phyloP scores from a whole-genome alignment of 352 stramenopile species.

The Globisporangium splendens region DNA sequence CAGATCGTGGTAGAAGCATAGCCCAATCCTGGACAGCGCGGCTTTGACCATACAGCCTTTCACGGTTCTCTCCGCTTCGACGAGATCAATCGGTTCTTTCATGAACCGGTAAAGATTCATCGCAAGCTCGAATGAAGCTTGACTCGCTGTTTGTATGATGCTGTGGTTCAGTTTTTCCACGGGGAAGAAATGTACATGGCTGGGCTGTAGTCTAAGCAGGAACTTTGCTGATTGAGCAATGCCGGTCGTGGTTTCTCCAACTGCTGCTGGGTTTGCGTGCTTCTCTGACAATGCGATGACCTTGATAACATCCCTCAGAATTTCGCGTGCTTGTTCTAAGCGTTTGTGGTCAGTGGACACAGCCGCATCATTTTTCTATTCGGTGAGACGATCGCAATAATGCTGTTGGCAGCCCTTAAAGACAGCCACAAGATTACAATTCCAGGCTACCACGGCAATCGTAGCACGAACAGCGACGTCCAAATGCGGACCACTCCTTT shows the following conservation, averaged over 20 bases:
- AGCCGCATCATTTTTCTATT: neutral
- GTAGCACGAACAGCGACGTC: neutral
- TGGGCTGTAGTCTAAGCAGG: slow-evolving; percentile 9
- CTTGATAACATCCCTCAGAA: neutral
- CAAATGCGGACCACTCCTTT: neutral
- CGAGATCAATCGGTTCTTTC: slow-evolving; percentile 4
- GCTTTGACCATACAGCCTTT: slow-evolving; percentile 10
- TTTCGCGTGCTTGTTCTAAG: neutral
- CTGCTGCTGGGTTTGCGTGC: neutral
- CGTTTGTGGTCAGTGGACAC: neutral
- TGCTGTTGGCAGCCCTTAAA: neutral
- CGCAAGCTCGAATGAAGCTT: neutral
- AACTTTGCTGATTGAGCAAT: slow-evolving; percentile 1
- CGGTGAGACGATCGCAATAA: neutral
- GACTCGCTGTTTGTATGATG: neutral
- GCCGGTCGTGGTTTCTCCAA: neutral
- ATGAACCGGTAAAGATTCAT: slow-evolving; percentile 22
- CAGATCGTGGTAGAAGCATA: slow-evolving; percentile 49
- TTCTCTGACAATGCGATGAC: neutral
- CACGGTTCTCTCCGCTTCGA: slow-evolving; percentile 9
- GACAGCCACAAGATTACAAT: slow-evolving; percentile 1
- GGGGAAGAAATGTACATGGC: neutral
- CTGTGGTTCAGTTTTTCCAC: neutral
- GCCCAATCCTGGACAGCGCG: slow-evolving; percentile 23
- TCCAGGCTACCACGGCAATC: slow-evolving; percentile 5